Evolutionary conservation across 768 basidiomycete species (phyloP).

Genomic region (Tricholoma hemisulphureum): DNA sequence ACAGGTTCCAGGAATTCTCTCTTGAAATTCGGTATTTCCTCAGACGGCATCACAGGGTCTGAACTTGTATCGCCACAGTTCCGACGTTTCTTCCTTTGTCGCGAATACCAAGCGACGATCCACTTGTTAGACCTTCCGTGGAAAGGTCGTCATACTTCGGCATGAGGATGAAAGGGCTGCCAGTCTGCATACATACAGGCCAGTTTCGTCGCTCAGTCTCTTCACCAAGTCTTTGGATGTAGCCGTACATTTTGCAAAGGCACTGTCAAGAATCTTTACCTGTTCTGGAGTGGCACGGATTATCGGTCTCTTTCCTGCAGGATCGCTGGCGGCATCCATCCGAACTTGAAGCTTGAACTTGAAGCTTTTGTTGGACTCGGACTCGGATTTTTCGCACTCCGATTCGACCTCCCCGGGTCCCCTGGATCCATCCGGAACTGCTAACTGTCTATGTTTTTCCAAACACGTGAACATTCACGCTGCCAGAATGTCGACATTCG

Average conservation of each 20-base stretch:
- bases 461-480: no score
- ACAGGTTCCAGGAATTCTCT: conserved; percentile 12
- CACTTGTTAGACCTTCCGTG: conserved; percentile 6
- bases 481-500: no score
- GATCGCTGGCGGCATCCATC: neutral
- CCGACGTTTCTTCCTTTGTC: conserved; percentile 6
- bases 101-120: conserved; percentile 8
- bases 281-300: neutral
- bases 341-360: no score
- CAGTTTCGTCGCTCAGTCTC: conserved; percentile 6
- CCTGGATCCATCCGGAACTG: no score
- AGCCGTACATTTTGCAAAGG: neutral
- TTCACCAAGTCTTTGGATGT: conserved; percentile 2
- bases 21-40: conserved; percentile 12
- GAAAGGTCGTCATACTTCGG: neutral
- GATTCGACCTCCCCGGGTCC: no score
- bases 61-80: neutral
- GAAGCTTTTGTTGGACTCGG: no score
- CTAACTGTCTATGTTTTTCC: no score
- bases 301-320: neutral
- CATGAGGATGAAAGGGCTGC: neutral
- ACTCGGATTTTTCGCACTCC: no score
- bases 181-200: conserved; percentile 8
- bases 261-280: neutral
- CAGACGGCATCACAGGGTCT: neutral